phyloP scores from a whole-genome alignment of 129 eudicot species.

The Heracleum sosnowskyi region DNA sequence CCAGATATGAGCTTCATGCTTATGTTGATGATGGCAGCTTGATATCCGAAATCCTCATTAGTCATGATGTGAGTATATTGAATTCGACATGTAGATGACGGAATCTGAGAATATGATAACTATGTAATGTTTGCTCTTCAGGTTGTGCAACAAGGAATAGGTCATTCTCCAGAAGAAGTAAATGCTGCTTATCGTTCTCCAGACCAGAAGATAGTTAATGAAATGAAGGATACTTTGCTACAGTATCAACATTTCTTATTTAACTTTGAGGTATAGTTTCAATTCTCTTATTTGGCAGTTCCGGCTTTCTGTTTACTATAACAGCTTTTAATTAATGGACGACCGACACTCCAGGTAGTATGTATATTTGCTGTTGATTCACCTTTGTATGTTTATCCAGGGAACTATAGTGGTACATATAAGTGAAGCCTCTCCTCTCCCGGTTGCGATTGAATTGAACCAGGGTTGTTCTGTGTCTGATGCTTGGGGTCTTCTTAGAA shows the following conservation, averaged over 20 bases:
- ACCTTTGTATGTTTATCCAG: constrained; percentile 27
- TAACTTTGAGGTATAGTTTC: constrained; percentile 61
- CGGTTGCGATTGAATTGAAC: constrained; percentile 63
- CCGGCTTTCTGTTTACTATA: not conserved
- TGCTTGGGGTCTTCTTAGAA: constrained; percentile 65
- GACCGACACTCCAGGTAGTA: not conserved
- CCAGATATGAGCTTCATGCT: constrained; percentile 53
- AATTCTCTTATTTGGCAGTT: not conserved
- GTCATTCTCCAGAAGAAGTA: constrained; percentile 70
- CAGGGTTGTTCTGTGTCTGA: constrained; percentile 66
- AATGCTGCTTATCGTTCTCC: constrained; percentile 44
- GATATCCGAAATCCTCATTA: constrained; percentile 64
- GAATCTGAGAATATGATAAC: not conserved
- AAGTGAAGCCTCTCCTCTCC: constrained; percentile 40
- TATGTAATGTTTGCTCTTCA: constrained; percentile 17
- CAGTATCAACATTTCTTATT: constrained; percentile 55
- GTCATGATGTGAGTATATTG: constrained; percentile 57
- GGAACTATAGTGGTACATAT: constrained; percentile 67
- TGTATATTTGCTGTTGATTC: not conserved
- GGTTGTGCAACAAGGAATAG: constrained; percentile 70
- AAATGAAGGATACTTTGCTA: constrained; percentile 45
- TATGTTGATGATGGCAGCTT: constrained; percentile 92
- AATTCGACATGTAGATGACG: not conserved
- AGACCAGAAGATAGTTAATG: constrained; percentile 30
- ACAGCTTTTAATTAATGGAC: not conserved